These are phyloP conservation scores for Neofusicoccum kwambonambiense DNA, from an alignment of 2,329 filamentous ascomycete genomes.

Conservation along the genomic window DNA sequence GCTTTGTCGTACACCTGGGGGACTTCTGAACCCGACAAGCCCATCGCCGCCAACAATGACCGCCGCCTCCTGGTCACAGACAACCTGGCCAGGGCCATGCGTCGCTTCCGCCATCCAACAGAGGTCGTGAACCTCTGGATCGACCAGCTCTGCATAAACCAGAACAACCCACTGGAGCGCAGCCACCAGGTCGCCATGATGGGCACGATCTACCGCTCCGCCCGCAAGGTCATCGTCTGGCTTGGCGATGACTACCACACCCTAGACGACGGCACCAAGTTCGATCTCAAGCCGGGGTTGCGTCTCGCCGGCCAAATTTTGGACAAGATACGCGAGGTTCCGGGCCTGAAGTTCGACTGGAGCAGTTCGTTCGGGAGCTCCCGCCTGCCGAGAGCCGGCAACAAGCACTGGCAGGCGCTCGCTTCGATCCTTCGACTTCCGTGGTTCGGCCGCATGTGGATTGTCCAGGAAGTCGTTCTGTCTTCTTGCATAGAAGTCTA, in stretches of 20 bases:
- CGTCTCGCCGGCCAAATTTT: conserved; percentile 5
- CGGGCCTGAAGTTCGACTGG: conserved; percentile 11
- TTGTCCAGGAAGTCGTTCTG: conserved; percentile 31
- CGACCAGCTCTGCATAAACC: conserved; percentile 33
- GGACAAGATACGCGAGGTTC: background rate
- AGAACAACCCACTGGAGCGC: conserved; percentile 26
- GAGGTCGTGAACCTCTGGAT: conserved; percentile 23
- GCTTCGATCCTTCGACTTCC: conserved; percentile 17
- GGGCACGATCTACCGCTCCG: conserved; percentile 28
- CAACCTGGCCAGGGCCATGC: conserved; percentile 23
- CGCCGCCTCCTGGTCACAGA: conserved; percentile 18
- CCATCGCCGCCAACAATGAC: conserved; percentile 19
- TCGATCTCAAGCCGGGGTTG: conserved; percentile 6
- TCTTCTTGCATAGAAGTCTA: conserved; percentile 16
- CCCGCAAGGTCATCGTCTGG: conserved; percentile 30
- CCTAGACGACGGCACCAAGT: conserved; percentile 21
- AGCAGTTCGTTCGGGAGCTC: background rate
- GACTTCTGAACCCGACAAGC: conserved; percentile 8
- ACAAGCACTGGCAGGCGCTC: conserved; percentile 11
- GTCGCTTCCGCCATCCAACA: conserved; percentile 21
- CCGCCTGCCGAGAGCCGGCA: conserved; percentile 3
- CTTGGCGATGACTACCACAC: conserved; percentile 31
- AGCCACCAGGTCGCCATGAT: conserved; percentile 28
- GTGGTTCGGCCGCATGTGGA: conserved; percentile 32
- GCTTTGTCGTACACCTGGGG: conserved; percentile 28